A percentile compares a stretch with the other conserved stretches of the same genome.
These are phyloP conservation scores for Stevia rebaudiana DNA, from an alignment of 140 eudicot genomes.

Conservation along the genomic window DNA sequence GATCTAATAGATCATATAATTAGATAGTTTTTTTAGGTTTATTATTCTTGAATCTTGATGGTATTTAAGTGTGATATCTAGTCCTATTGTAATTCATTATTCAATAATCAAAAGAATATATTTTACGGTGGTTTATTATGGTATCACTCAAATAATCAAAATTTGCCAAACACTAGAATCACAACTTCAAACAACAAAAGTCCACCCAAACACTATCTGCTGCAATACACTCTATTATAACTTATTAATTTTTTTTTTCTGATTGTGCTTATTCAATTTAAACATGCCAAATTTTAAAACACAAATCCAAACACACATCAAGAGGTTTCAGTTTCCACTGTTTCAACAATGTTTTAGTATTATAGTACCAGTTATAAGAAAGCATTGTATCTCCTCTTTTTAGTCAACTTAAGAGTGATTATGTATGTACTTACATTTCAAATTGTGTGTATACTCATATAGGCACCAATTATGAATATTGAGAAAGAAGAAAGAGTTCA, in stretches of 20 bases:
- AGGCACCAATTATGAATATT: conserved; percentile 73
- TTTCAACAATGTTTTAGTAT: neutral
- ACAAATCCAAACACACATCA: neutral
- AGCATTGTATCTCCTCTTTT: neutral
- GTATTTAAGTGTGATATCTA: too few species aligned
- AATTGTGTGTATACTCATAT: conserved; percentile 18
- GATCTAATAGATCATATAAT: neutral
- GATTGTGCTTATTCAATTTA: neutral
- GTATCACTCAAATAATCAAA: neutral
- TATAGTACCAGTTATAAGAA: conserved; percentile 5
- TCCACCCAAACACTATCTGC: neutral
- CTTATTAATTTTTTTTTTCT: neutral
- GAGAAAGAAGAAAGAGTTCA: conserved; percentile 74
- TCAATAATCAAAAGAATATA: too few species aligned
- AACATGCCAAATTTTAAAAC: neutral
- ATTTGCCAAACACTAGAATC: neutral
- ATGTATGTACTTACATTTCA: neutral
- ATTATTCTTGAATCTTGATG: too few species aligned
- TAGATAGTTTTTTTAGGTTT: too few species aligned
- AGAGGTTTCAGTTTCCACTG: neutral
- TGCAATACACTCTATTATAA: neutral
- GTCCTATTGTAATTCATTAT: too few species aligned
- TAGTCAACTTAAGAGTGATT: neutral
- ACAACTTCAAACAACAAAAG: neutral
- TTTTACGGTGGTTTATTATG: too few species aligned